Conservation (phyloP, 2,329 filamentous ascomycete genomes). For the Rasamsonia emersonii region DNA sequence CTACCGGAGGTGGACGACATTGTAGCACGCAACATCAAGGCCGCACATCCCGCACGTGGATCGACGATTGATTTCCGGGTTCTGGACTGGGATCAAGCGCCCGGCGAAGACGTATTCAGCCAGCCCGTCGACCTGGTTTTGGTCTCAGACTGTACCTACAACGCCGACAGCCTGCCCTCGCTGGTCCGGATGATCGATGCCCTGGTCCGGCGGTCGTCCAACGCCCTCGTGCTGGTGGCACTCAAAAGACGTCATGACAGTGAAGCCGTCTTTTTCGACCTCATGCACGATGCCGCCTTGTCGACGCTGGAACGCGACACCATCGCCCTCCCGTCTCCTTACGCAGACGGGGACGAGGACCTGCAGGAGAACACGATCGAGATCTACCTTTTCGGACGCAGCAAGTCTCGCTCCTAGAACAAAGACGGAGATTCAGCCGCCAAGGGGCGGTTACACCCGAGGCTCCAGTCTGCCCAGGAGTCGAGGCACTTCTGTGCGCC, state of each 20-base stretch:
- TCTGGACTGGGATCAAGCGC: constrained; percentile 55
- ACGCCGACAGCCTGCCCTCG: constrained; percentile 56
- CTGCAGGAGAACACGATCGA: too few species aligned
- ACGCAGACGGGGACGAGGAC: constrained; percentile 7
- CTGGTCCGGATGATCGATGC: constrained; percentile 50
- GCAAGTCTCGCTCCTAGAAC: too few species aligned
- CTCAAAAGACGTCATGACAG: constrained; percentile 61
- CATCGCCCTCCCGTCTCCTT: constrained; percentile 27
- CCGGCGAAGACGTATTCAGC: constrained; percentile 34
- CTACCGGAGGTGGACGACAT: constrained; percentile 56
- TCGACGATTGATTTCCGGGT: constrained; percentile 41
- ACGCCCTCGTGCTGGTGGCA: constrained; percentile 48
- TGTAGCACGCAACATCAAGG: constrained; percentile 46
- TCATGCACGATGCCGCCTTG: constrained; percentile 42
- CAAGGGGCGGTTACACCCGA: too few species aligned
- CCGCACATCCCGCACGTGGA: constrained; percentile 33
- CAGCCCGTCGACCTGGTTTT: constrained; percentile 50
- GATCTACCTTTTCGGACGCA: too few species aligned
- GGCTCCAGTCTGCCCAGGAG: too few species aligned
- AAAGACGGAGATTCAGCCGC: too few species aligned
- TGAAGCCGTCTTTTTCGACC: constrained; percentile 57
- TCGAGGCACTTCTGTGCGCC: too few species aligned
- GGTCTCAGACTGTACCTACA: constrained; percentile 67
- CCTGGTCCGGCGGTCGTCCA: constrained; percentile 41
- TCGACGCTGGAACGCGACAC: constrained; percentile 19